Conservation (phyloP, 805 yeast species). For the Barnettozyma pratensis region DNA sequence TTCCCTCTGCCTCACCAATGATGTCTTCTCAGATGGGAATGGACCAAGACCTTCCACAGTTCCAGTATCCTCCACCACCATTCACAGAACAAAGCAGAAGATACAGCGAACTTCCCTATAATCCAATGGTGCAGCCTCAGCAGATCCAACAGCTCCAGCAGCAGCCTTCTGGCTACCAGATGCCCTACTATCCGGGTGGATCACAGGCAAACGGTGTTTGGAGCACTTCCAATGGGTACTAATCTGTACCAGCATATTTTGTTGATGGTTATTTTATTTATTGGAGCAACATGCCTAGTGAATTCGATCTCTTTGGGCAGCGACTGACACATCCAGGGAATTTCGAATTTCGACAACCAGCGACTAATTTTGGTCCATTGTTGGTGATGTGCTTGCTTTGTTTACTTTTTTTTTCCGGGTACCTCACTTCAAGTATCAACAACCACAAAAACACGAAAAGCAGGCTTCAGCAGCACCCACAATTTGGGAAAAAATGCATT, state of each 20-base stretch:
- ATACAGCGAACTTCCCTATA: background rate
- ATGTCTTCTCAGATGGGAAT: background rate
- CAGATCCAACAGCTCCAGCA: conserved; percentile 1
- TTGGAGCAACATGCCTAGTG: too few relatives aligned
- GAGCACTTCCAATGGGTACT: background rate
- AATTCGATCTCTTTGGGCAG: too few relatives aligned
- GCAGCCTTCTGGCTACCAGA: background rate
- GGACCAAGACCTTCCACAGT: background rate
- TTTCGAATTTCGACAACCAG: too few relatives aligned
- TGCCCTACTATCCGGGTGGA: background rate
- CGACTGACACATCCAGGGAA: too few relatives aligned
- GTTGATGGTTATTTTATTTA: too few relatives aligned
- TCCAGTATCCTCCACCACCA: background rate
- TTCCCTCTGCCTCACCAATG: background rate
- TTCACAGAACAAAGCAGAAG: background rate
- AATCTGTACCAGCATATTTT: too few relatives aligned
- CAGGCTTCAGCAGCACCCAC: background rate
- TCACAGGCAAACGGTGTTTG: background rate
- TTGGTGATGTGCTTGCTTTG: too few relatives aligned
- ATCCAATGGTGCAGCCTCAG: background rate
- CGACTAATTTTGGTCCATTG: too few relatives aligned
- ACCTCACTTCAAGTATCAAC: too few relatives aligned
- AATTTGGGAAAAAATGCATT: background rate
- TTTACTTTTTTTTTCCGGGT: too few relatives aligned
- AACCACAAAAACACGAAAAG: too few relatives aligned